A percentile compares a stretch with the other conserved stretches of the same genome.
Evolutionary conservation across 164 flowering plant genomes (phyloP).

Genomic region (Santalum album): DNA sequence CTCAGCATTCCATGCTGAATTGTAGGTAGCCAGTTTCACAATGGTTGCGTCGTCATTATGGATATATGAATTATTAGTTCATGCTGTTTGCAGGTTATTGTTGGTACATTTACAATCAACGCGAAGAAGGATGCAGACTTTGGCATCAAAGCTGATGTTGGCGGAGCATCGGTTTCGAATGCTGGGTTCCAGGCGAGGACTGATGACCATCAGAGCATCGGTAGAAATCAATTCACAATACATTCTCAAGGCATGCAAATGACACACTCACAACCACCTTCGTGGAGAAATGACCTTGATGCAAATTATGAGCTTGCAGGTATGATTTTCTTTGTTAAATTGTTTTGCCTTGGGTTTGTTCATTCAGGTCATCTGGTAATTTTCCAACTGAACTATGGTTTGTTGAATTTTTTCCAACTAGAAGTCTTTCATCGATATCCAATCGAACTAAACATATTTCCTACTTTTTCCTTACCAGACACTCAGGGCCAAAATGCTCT

Average conservation of each 20-base stretch:
- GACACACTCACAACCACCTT: slow-evolving; percentile 26
- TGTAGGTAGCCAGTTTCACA: too few species aligned
- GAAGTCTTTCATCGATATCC: too few species aligned
- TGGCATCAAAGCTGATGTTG: slow-evolving; percentile 31
- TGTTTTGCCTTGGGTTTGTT: too few species aligned
- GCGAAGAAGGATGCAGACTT: slow-evolving; percentile 29
- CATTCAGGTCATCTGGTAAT: too few species aligned
- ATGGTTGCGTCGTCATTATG: too few species aligned
- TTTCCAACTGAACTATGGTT: too few species aligned
- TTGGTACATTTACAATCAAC: slow-evolving; percentile 47
- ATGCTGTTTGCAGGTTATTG: slow-evolving; percentile 39
- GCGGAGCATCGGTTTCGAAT: slow-evolving; percentile 31
- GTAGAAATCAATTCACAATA: slow-evolving; percentile 37
- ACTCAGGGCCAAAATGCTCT: too few species aligned
- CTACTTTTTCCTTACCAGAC: too few species aligned
- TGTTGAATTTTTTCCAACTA: too few species aligned
- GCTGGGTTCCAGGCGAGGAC: slow-evolving; percentile 22
- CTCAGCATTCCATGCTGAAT: too few species aligned
- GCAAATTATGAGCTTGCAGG: slow-evolving; percentile 31
- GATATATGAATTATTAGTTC: background rate
- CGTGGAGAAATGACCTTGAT: slow-evolving; percentile 40
- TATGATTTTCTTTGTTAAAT: background rate
- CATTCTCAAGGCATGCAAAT: slow-evolving; percentile 37
- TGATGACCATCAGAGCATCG: slow-evolving; percentile 38
- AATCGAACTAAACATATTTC: too few species aligned